Conservation (phyloP, 768 basidiomycete genomes). For the Vishniacozyma victoriae region DNA sequence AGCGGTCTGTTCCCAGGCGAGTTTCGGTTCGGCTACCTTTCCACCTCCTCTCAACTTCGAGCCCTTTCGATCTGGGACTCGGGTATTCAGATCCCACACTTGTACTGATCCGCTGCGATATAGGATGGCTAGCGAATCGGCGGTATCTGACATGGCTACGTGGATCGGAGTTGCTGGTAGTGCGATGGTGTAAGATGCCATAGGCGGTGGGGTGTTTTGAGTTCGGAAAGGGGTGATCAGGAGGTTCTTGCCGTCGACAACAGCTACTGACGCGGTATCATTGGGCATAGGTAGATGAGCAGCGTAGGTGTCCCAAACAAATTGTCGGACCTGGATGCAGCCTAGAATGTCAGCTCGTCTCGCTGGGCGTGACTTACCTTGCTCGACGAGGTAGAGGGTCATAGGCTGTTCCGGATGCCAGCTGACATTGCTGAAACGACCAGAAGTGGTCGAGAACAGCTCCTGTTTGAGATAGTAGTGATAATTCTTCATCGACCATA, state of each 20-base stretch:
- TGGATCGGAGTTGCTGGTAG: constrained; percentile 57
- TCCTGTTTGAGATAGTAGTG: constrained; percentile 98
- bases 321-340: constrained; percentile 54
- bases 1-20: constrained; percentile 16
- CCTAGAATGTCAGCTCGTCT: constrained; percentile 41
- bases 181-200: constrained; percentile 62
- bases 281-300: constrained; percentile 59
- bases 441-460: constrained; percentile 44
- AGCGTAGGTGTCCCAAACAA: constrained; percentile 71
- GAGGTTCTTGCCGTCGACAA: constrained; percentile 76
- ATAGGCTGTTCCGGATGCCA: constrained; percentile 86
- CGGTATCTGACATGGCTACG: constrained; percentile 56
- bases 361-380: neutral
- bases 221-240: constrained; percentile 87
- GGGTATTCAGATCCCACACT: constrained; percentile 65
- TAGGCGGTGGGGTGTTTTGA: constrained; percentile 97
- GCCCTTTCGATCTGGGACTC: constrained; percentile 47
- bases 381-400: constrained; percentile 58
- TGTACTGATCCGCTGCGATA: constrained; percentile 66
- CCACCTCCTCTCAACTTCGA: constrained; percentile 38
- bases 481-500: constrained; percentile 93
- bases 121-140: constrained; percentile 61
- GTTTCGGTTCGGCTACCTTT: constrained; percentile 39
- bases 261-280: constrained; percentile 80
- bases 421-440: constrained; percentile 62